Evolutionary conservation across 768 basidiomycete species (phyloP).

Genomic region (Auriscalpium microsporum): DNA sequence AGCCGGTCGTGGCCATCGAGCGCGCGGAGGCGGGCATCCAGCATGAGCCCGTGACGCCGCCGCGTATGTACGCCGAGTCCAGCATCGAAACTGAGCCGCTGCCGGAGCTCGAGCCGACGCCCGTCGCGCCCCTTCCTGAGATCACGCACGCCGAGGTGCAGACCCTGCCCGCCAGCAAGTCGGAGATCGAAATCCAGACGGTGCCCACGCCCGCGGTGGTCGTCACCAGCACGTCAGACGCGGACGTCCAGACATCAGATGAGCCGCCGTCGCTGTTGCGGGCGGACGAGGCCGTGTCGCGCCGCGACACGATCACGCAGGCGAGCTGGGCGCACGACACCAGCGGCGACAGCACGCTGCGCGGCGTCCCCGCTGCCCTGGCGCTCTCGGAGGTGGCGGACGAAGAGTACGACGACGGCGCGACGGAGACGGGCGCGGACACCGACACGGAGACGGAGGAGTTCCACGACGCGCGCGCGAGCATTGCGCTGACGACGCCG

Average conservation of each 20-base stretch:
- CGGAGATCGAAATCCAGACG: conserved; percentile 29
- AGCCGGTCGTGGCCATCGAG: conserved; percentile 7
- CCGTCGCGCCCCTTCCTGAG: background rate
- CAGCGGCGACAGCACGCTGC: conserved; percentile 25
- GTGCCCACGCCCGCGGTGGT: conserved; percentile 14
- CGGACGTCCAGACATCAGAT: conserved; percentile 14
- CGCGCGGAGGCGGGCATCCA: conserved; percentile 45
- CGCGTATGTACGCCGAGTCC: conserved; percentile 11
- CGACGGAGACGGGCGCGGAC: conserved; percentile 57
- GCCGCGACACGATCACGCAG: conserved; percentile 9
- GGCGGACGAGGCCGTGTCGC: conserved; percentile 9
- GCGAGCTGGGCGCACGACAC: conserved; percentile 16
- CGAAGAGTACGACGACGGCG: conserved; percentile 32
- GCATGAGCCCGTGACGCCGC: conserved; percentile 26
- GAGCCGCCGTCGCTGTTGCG: conserved; percentile 2
- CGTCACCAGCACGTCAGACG: conserved; percentile 6
- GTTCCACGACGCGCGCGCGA: conserved; percentile 72
- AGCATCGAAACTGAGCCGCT: conserved; percentile 14
- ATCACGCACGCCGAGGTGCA: conserved; percentile 27
- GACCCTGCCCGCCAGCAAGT: conserved; percentile 23
- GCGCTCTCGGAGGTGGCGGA: conserved; percentile 26
- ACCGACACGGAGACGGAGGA: conserved; percentile 57
- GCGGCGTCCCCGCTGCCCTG: conserved; percentile 8
- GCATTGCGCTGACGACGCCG: conserved; percentile 50
- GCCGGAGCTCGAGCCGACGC: conserved; percentile 18